phyloP scores from a whole-genome alignment of 148 eudicot genomes.

The Cornus suecica region DNA sequence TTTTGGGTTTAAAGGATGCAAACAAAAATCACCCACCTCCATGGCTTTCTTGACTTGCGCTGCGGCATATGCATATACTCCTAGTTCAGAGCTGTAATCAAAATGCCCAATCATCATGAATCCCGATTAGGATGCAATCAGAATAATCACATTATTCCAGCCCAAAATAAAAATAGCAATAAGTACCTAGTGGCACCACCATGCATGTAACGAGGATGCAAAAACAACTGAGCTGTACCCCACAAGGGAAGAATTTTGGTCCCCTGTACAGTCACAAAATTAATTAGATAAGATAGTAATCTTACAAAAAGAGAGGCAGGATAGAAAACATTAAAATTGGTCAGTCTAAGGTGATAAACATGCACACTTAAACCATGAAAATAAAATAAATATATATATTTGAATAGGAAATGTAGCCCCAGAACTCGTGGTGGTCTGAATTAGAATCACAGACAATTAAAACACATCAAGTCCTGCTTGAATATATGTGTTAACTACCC shows the following conservation, averaged over 20 bases:
- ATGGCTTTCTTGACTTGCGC: slow-evolving; percentile 99
- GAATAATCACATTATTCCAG: background rate
- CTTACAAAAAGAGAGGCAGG: background rate
- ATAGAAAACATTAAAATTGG: background rate
- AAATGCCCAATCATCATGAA: slow-evolving; percentile 1
- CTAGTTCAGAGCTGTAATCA: slow-evolving; percentile 75
- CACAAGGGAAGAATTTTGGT: slow-evolving; percentile 74
- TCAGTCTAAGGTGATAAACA: background rate
- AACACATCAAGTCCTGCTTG: background rate
- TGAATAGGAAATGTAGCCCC: background rate
- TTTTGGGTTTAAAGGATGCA: slow-evolving; percentile 12
- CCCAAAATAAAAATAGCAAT: background rate
- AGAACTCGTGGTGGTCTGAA: background rate
- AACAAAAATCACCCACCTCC: slow-evolving; percentile 53
- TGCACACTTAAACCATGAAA: background rate
- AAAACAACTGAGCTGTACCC: slow-evolving; percentile 97
- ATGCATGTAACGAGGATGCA: slow-evolving; percentile 98
- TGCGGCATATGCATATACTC: slow-evolving; percentile 83
- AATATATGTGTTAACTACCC: background rate
- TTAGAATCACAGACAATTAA: background rate
- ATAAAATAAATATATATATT: slow-evolving; percentile 1
- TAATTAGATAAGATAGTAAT: slow-evolving; percentile 2
- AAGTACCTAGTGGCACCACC: slow-evolving; percentile 93
- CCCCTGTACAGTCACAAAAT: slow-evolving; percentile 45
- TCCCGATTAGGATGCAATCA: background rate